These are phyloP conservation scores for Jacaranda mimosifolia DNA, from an alignment of 257 asterid species.

Conservation along the genomic window DNA sequence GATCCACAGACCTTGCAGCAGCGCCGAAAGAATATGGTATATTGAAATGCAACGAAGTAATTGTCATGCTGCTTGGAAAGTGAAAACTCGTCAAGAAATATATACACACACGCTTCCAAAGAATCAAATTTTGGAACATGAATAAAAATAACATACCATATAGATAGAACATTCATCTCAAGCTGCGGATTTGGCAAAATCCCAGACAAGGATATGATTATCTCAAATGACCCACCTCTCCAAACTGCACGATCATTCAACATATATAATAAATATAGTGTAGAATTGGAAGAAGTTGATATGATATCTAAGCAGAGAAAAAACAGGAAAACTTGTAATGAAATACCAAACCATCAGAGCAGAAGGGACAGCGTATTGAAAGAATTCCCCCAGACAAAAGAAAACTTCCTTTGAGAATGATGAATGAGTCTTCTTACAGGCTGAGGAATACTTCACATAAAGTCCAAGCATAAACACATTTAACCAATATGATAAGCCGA, in stretches of 20 bases:
- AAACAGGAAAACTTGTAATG: background rate
- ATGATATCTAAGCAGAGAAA: background rate
- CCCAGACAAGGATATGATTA: constrained; percentile 36
- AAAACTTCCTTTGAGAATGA: constrained; percentile 35
- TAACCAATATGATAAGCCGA: constrained; percentile 33
- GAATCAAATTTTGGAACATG: background rate
- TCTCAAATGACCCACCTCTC: constrained; percentile 42
- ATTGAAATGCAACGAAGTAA: constrained; percentile 53
- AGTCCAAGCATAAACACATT: constrained; percentile 35
- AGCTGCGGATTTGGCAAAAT: constrained; percentile 37
- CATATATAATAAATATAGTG: too few relatives aligned
- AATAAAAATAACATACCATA: constrained; percentile 25
- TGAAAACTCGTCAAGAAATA: background rate
- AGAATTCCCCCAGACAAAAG: constrained; percentile 3
- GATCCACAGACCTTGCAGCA: constrained; percentile 54
- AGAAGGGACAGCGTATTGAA: constrained; percentile 38
- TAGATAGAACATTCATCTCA: constrained; percentile 36
- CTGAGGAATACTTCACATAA: constrained; percentile 34
- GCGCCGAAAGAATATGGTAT: constrained; percentile 53
- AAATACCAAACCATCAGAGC: constrained; percentile 41
- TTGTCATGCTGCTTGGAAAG: constrained; percentile 47
- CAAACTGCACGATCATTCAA: constrained; percentile 14
- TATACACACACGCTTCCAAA: background rate
- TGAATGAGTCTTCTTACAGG: constrained; percentile 31
- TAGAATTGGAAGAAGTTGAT: too few relatives aligned